Conservation (phyloP, 1,284 basidiomycete species). For the Porogramme epimiltina region DNA sequence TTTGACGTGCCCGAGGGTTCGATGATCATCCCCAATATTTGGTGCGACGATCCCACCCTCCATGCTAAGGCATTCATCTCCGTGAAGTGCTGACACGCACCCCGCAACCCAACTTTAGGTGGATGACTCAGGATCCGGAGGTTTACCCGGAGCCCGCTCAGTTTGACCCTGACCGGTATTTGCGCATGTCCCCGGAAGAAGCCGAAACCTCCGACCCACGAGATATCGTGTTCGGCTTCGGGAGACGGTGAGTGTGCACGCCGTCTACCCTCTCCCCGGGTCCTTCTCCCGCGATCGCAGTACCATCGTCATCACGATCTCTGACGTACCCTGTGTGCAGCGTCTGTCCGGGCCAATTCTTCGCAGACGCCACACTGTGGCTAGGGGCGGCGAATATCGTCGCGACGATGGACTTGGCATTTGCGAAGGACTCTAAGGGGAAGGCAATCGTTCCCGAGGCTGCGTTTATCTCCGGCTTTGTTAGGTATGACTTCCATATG, state of each 20-base stretch:
- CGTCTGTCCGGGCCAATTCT: slow-evolving; percentile 25
- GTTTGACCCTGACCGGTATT: slow-evolving; percentile 27
- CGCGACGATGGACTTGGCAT: slow-evolving; percentile 26
- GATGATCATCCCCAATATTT: slow-evolving; percentile 29
- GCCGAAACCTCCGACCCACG: slow-evolving; percentile 16
- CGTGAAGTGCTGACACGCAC: no score
- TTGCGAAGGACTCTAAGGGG: slow-evolving; percentile 17
- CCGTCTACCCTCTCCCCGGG: background rate
- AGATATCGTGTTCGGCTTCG: slow-evolving; percentile 29
- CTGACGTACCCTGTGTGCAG: slow-evolving; percentile 8
- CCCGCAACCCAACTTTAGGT: slow-evolving; percentile 14
- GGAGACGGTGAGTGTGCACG: slow-evolving; percentile 17
- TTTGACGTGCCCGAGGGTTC: slow-evolving; percentile 23
- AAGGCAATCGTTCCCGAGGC: slow-evolving; percentile 19
- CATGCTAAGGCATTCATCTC: background rate
- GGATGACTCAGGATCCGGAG: slow-evolving; percentile 24
- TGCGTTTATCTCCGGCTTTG: slow-evolving; percentile 21
- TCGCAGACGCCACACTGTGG: slow-evolving; percentile 25
- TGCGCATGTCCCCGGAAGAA: slow-evolving; percentile 15
- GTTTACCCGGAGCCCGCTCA: slow-evolving; percentile 22
- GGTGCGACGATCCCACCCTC: slow-evolving; percentile 13
- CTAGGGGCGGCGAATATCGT: slow-evolving; percentile 25
- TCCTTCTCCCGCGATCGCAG: background rate
- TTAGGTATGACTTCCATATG: slow-evolving; percentile 10
- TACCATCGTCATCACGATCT: background rate